A percentile compares a stretch with the other conserved stretches of the same genome.
Evolutionary conservation across 352 stramenopile genomes (phyloP).

Genomic region (Thalassiosira livingstoniorum): DNA sequence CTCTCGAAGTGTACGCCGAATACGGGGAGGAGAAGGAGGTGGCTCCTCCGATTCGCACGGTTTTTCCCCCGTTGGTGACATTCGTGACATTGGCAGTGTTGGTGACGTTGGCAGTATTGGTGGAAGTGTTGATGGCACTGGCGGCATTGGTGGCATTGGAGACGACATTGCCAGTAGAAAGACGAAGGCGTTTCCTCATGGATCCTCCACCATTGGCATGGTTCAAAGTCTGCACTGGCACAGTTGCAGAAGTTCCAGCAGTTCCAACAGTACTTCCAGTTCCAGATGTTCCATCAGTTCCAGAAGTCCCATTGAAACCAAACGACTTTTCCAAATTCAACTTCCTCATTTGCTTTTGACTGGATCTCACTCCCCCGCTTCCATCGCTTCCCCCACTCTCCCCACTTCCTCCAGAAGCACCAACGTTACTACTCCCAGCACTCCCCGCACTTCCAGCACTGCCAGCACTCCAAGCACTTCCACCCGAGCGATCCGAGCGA

Average conservation of each 20-base stretch:
- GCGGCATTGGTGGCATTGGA: background rate
- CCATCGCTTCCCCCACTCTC: background rate
- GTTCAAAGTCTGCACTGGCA: background rate
- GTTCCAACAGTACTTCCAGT: background rate
- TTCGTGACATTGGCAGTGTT: background rate
- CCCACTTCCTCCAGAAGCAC: background rate
- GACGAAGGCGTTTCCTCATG: background rate
- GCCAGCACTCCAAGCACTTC: background rate
- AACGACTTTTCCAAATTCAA: slow-evolving; percentile 46
- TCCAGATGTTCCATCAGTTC: background rate
- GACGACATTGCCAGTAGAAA: background rate
- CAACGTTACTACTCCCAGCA: background rate
- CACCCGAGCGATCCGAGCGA: slow-evolving; percentile 1
- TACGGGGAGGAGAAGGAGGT: slow-evolving; percentile 5
- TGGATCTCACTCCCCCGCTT: background rate
- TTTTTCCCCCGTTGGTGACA: background rate
- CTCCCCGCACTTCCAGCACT: background rate
- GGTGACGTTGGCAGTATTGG: too few species aligned
- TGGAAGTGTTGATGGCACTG: background rate
- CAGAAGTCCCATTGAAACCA: background rate
- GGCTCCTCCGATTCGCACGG: background rate
- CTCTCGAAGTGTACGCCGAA: background rate
- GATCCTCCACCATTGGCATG: too few species aligned
- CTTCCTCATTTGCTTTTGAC: slow-evolving; percentile 30
- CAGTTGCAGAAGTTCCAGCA: background rate